Conservation (phyloP, 495 filamentous ascomycete genomes). For the Daldinia vernicosa region DNA sequence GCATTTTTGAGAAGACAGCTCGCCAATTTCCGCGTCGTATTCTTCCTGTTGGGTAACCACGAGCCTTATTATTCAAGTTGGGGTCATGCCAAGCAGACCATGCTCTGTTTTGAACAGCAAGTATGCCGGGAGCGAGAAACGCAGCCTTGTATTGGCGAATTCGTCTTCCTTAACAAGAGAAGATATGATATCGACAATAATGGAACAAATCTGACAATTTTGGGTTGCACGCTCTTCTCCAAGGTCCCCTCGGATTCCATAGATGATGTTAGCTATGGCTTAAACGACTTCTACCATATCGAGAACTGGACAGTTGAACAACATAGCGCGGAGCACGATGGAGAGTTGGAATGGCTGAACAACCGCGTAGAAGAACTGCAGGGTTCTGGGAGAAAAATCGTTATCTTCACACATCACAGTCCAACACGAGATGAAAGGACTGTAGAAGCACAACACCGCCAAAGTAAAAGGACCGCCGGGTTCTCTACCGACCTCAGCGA, state of each 20-base stretch:
- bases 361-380: constrained; percentile 51
- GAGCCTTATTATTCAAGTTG: constrained; percentile 62
- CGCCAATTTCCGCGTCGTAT: constrained; percentile 55
- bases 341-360: constrained; percentile 63
- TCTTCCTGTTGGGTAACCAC: constrained; percentile 66
- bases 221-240: constrained; percentile 63
- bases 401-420: constrained; percentile 64
- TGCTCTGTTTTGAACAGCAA: constrained; percentile 37
- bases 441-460: constrained; percentile 53
- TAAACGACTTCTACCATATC: constrained; percentile 63
- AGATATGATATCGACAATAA: constrained; percentile 49
- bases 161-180: constrained; percentile 58
- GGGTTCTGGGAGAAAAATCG: constrained; percentile 50
- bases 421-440: constrained; percentile 52
- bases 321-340: constrained; percentile 52
- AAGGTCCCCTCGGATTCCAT: constrained; percentile 42
- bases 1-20: constrained; percentile 59
- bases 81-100: constrained; percentile 31
- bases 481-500: constrained; percentile 54
- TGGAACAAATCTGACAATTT: constrained; percentile 46
- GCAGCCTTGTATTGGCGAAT: constrained; percentile 46
- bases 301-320: constrained; percentile 56
- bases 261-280: constrained; percentile 42
- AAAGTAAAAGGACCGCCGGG: constrained; percentile 50
- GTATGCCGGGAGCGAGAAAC: constrained; percentile 17